A percentile compares a stretch with the other conserved stretches of the same genome.
These are phyloP conservation scores for Apiotrichum montevideense DNA, from an alignment of 1,284 basidiomycete genomes.

Conservation along the genomic window DNA sequence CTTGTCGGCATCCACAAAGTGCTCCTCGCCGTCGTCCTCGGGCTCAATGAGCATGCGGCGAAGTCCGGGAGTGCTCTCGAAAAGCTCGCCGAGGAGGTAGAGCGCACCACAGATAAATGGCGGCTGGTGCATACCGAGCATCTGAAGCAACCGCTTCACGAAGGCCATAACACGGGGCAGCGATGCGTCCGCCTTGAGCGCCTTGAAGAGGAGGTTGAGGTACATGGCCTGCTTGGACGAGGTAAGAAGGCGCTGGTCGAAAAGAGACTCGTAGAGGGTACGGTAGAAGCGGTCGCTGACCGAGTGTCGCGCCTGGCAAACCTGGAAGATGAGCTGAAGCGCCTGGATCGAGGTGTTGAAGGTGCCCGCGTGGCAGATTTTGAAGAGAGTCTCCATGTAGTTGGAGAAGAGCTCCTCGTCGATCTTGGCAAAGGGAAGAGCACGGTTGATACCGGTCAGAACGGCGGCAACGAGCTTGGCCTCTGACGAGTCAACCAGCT, in stretches of 20 bases:
- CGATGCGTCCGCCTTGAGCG: constrained; percentile 72
- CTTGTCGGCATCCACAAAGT: constrained; percentile 49
- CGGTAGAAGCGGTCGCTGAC: constrained; percentile 84
- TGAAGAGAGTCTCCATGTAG: constrained; percentile 90
- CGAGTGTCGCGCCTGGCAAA: constrained; percentile 52
- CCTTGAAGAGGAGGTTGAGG: constrained; percentile 90
- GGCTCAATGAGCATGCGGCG: constrained; percentile 58
- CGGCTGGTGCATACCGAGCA: constrained; percentile 67
- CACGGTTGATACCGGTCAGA: constrained; percentile 90
- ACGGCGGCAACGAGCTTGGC: constrained; percentile 85
- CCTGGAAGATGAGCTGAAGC: constrained; percentile 84
- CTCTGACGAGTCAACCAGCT: constrained; percentile 69
- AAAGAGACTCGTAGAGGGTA: constrained; percentile 79
- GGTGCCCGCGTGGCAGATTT: constrained; percentile 79
- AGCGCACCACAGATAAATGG: constrained; percentile 89
- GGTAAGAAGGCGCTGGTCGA: constrained; percentile 70
- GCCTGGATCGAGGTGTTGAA: constrained; percentile 98
- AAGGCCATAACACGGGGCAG: constrained; percentile 66
- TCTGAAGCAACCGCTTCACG: constrained; percentile 79
- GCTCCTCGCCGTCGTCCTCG: constrained; percentile 51
- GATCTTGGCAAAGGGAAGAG: constrained; percentile 81
- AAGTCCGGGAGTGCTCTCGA: constrained; percentile 65
- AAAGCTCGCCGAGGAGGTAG: constrained; percentile 61
- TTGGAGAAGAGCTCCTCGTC: constrained; percentile 64
- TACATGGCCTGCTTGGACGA: constrained; percentile 98